Evolutionary conservation across 2,329 filamentous ascomycete genomes (phyloP).

Genomic region (Fusarium verrucosum): DNA sequence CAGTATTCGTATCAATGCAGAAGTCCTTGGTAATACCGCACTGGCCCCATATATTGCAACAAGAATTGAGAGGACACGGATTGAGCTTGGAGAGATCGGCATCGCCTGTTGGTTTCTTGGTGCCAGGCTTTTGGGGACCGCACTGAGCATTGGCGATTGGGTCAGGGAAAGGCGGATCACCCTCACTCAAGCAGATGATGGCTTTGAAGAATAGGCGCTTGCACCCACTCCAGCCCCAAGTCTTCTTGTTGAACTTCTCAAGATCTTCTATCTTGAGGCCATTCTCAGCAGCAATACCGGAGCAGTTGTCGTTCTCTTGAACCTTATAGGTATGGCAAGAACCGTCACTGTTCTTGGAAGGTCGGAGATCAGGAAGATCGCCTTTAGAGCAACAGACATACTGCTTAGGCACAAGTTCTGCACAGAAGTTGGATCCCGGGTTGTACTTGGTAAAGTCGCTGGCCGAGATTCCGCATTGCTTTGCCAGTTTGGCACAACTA

Average conservation of each 20-base stretch:
- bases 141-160: neutral
- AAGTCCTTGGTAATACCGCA: neutral
- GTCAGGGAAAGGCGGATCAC: neutral
- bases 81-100: neutral
- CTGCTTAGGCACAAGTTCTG: too few species aligned
- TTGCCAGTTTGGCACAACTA: too few species aligned
- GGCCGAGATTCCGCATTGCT: too few species aligned
- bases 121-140: neutral
- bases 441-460: too few species aligned
- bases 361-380: too few species aligned
- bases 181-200: neutral
- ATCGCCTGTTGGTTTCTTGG: neutral
- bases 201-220: neutral
- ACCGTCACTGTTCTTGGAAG: too few species aligned
- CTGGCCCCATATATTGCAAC: neutral
- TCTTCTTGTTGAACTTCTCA: neutral
- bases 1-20: too few species aligned
- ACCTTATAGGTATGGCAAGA: too few species aligned
- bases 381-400: too few species aligned
- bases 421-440: too few species aligned
- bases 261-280: neutral
- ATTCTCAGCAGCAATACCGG: too few species aligned
- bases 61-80: neutral
- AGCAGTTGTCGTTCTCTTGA: too few species aligned
- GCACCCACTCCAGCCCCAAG: neutral